phyloP scores from a whole-genome alignment of 1,139 yeast species.

The Yamadazyma kanchanaburiensis region DNA sequence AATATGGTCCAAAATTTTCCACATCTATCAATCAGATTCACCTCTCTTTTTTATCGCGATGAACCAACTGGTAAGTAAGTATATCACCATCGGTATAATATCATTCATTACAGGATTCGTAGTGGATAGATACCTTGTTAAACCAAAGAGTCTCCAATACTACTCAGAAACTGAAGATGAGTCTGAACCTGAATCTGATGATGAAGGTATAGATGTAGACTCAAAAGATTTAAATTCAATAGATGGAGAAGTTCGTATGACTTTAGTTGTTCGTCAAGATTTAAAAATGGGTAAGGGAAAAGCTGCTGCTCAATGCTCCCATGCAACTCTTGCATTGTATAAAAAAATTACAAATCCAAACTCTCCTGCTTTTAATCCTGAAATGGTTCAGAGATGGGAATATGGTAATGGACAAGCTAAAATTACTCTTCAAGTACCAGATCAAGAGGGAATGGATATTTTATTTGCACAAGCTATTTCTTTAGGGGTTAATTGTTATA shows the following conservation, averaged over 20 bases:
- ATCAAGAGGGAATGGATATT: constrained; percentile 72
- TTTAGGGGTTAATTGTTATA: constrained; percentile 70
- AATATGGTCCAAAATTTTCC: too few species aligned
- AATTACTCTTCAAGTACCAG: constrained; percentile 76
- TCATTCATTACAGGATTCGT: constrained; percentile 27
- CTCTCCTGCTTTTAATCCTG: constrained; percentile 54
- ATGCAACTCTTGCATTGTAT: constrained; percentile 92
- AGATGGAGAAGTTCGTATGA: constrained; percentile 85
- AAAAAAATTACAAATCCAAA: constrained; percentile 59
- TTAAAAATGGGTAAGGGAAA: constrained; percentile 93
- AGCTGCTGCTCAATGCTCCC: constrained; percentile 96
- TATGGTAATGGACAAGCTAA: constrained; percentile 85
- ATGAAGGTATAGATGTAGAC: constrained; percentile 49
- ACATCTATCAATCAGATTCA: too few species aligned
- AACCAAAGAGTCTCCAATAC: too few species aligned
- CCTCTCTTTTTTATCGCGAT: too few species aligned
- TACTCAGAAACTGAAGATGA: neutral
- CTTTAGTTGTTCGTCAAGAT: constrained; percentile 83
- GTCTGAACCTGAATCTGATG: constrained; percentile 18
- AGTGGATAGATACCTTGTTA: constrained; percentile 13
- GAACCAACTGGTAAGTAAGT: constrained; percentile 2
- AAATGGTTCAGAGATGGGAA: constrained; percentile 75
- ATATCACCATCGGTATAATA: constrained; percentile 18
- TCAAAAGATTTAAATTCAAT: constrained; percentile 56
- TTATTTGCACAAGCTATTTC: constrained; percentile 80